Evolutionary conservation across 1,139 yeast genomes (phyloP).

Genomic region (Wickerhamomyces sp.): DNA sequence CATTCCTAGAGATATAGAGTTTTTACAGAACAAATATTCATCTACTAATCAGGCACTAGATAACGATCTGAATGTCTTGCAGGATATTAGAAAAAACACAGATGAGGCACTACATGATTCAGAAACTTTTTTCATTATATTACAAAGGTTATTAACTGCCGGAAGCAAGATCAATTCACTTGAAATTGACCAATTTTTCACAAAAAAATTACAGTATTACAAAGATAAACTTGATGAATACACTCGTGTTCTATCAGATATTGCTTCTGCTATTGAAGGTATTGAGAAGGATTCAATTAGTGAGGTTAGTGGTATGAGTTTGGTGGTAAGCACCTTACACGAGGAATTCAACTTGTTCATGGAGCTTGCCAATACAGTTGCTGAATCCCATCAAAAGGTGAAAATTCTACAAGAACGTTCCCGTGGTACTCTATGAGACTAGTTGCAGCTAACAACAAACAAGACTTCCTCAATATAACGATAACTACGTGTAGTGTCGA

Average conservation of each 20-base stretch:
- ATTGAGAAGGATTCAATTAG: slow-evolving; percentile 50
- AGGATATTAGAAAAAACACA: slow-evolving; percentile 35
- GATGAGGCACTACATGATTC: slow-evolving; percentile 49
- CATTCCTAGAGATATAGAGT: slow-evolving; percentile 81
- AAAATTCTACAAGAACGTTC: slow-evolving; percentile 26
- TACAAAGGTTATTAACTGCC: slow-evolving; percentile 62
- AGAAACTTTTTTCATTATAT: slow-evolving; percentile 59
- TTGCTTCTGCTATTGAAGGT: slow-evolving; percentile 72
- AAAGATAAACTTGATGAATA: slow-evolving; percentile 61
- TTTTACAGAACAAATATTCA: slow-evolving; percentile 56
- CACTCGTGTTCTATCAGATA: slow-evolving; percentile 57
- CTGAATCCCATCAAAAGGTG: slow-evolving; percentile 79
- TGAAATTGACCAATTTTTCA: slow-evolving; percentile 52
- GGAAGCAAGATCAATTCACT: slow-evolving; percentile 58
- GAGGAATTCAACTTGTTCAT: slow-evolving; percentile 83
- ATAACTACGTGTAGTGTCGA: no score
- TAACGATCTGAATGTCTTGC: slow-evolving; percentile 51
- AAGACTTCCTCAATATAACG: no score
- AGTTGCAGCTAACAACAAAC: no score
- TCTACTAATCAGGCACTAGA: slow-evolving; percentile 65
- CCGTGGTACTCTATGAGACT: slow-evolving; percentile 3
- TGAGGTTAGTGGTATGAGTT: slow-evolving; percentile 48
- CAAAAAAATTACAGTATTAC: slow-evolving; percentile 44
- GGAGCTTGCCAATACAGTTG: slow-evolving; percentile 87
- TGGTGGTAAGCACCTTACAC: slow-evolving; percentile 60